These are phyloP conservation scores for Lachancea sp. DNA, from an alignment of 805 yeast genomes.

Conservation along the genomic window DNA sequence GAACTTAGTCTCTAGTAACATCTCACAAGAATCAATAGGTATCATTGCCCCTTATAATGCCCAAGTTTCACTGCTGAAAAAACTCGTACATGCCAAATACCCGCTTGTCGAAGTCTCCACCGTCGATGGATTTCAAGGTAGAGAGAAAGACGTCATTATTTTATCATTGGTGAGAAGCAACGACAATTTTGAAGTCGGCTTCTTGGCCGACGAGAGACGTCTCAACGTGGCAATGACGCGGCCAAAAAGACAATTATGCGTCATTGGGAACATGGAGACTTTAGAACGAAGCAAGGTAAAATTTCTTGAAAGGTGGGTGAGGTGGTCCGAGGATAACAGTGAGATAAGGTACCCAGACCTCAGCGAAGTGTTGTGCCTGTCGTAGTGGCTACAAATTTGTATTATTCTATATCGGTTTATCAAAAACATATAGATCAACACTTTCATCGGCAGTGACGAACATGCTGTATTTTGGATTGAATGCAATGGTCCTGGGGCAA, in stretches of 20 bases:
- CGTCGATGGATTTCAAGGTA: conserved; percentile 94
- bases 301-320: conserved; percentile 60
- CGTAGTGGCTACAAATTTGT: not conserved
- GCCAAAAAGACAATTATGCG: conserved; percentile 75
- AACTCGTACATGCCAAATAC: conserved; percentile 34
- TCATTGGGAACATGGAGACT: conserved; percentile 81
- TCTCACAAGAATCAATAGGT: conserved; percentile 58
- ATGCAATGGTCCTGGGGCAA: conserved; percentile 36
- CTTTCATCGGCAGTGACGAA: conserved; percentile 35
- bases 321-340: conserved; percentile 59
- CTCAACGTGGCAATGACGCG: conserved; percentile 92
- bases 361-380: conserved; percentile 28
- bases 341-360: conserved; percentile 65
- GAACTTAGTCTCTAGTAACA: conserved; percentile 46
- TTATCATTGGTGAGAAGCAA: conserved; percentile 80
- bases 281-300: conserved; percentile 37
- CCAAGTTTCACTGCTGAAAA: conserved; percentile 62
- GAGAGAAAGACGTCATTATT: conserved; percentile 85
- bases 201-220: conserved; percentile 69
- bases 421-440: conserved; percentile 32
- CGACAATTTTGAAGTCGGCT: conserved; percentile 65
- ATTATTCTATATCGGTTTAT: conserved; percentile 9
- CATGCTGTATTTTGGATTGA: conserved; percentile 38
- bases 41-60: conserved; percentile 87
- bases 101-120: conserved; percentile 70